Base-by-base conservation (phyloP, 176 grass and related monocot genomes). In the Tillandsia fasciculata region DNA sequence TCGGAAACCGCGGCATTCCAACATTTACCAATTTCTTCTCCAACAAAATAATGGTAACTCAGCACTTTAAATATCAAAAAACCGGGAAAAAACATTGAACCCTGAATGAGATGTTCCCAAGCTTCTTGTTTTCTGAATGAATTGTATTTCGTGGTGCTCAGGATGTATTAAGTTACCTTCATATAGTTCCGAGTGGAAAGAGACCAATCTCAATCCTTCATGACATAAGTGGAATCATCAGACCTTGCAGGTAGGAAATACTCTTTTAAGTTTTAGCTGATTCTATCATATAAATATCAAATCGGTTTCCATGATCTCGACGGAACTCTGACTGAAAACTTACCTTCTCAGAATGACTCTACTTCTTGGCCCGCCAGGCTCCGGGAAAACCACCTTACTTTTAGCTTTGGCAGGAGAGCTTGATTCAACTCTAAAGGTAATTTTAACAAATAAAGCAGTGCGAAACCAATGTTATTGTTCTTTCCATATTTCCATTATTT, bases 331-430 rank as follows among this genome's bases (percentile, higher is more conserved):
- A 11, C 2, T 66, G 64, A n/a, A 49, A 47, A 42, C 33, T 42
- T 42, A 42, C 6, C 3, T 65, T 65, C 10, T 11, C 79, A 97
- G 93, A 63, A 97, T 97, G 93, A 82, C 89, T 11, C 71, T 97
- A 78, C 65, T 97, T 63, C 84, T 97, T 22, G 93, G 93, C 0
- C 93, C 93, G 8, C 93, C 93, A n/a, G 89, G 84, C n/a, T 97
- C 89, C 7, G 93, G 93, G 2, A 97, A 97, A 78, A 97, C 93
- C 12, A 87, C 83, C 26, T 69, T 97, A 15, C 82, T 97, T 22
- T 66, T 97, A 78, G 89, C 93, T 77, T 52, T 97, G 57, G 61
- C 93, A 73, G 93, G 93, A 81, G 90, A 97, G 53, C 81, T 97
- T 50, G 88, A 92, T 70, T 83, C 93, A 5, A 70, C 65, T 56